phyloP scores from a whole-genome alignment of 139 green algal genomes.

The Tetraselmis chui region DNA sequence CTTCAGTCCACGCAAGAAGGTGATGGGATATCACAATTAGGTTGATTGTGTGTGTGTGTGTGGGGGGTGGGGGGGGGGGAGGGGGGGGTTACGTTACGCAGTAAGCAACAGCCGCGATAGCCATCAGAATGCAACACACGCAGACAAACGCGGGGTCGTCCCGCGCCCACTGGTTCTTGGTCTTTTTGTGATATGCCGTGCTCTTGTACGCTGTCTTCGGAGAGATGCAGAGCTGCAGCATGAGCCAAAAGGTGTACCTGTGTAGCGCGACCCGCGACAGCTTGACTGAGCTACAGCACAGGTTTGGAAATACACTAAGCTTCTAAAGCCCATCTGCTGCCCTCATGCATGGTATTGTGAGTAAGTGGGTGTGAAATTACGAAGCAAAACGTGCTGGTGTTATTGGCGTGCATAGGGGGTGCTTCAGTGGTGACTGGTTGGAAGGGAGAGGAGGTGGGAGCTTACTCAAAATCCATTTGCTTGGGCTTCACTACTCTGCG shows the following conservation, averaged over 20 bases:
- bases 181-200: conserved; percentile 95
- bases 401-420: too few species aligned
- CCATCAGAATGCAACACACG: conserved; percentile 65
- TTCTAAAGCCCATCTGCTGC: background rate
- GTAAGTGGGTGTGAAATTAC: background rate
- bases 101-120: conserved; percentile 60
- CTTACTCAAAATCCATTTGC: conserved; percentile 85
- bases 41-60: too few species aligned
- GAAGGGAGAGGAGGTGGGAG: background rate
- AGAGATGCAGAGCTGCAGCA: conserved; percentile 85
- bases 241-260: conserved; percentile 93
- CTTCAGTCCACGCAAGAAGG: too few species aligned
- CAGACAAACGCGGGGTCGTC: conserved; percentile 95
- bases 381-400: too few species aligned
- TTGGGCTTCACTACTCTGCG: conserved; percentile 63
- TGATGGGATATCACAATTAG: too few species aligned
- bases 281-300: background rate
- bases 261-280: background rate
- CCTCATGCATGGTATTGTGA: background rate
- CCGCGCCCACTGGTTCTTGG: conserved; percentile 93
- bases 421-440: background rate
- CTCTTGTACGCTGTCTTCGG: conserved; percentile 94
- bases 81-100: conserved; percentile 60
- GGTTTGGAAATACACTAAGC: background rate
- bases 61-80: too few species aligned